phyloP scores from a whole-genome alignment of 352 stramenopile species.

The Phytophthora gonapodyides region DNA sequence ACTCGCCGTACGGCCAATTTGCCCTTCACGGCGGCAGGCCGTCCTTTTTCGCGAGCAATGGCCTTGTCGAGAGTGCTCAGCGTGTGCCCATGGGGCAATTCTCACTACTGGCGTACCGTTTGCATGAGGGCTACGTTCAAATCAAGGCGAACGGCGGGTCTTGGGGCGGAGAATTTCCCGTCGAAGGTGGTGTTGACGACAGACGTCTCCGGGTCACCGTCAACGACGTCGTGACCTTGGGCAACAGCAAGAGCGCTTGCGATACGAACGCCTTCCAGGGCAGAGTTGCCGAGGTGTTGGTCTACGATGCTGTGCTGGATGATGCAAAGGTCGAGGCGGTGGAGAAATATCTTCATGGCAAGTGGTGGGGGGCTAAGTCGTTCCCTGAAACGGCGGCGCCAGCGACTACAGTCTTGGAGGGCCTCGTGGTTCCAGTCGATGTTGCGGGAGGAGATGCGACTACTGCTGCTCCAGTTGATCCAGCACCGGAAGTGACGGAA shows the following conservation, averaged over 20 bases:
- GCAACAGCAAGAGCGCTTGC: conserved; percentile 56
- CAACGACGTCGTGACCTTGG: conserved; percentile 53
- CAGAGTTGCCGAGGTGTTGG: conserved; percentile 53
- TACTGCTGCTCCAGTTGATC: neutral
- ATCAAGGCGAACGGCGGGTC: conserved; percentile 48
- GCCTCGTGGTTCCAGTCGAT: neutral
- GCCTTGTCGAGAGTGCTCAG: conserved; percentile 42
- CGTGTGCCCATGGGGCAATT: conserved; percentile 29
- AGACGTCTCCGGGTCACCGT: conserved; percentile 47
- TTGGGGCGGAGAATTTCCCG: conserved; percentile 27
- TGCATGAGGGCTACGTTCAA: conserved; percentile 45
- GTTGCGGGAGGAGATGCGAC: neutral
- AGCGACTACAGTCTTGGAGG: neutral
- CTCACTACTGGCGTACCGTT: conserved; percentile 50
- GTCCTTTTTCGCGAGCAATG: conserved; percentile 54
- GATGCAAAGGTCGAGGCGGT: conserved; percentile 35
- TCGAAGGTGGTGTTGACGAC: conserved; percentile 12
- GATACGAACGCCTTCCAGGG: conserved; percentile 69
- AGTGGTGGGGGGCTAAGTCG: conserved; percentile 49
- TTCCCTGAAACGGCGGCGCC: conserved; percentile 17
- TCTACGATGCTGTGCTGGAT: conserved; percentile 53
- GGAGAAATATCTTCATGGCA: conserved; percentile 52
- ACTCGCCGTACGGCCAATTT: conserved; percentile 71
- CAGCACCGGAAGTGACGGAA: neutral
- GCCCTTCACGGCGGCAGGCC: conserved; percentile 61